Evolutionary conservation across 2,329 filamentous ascomycete genomes (phyloP).

Genomic region (Pseudogymnoascus sp.): DNA sequence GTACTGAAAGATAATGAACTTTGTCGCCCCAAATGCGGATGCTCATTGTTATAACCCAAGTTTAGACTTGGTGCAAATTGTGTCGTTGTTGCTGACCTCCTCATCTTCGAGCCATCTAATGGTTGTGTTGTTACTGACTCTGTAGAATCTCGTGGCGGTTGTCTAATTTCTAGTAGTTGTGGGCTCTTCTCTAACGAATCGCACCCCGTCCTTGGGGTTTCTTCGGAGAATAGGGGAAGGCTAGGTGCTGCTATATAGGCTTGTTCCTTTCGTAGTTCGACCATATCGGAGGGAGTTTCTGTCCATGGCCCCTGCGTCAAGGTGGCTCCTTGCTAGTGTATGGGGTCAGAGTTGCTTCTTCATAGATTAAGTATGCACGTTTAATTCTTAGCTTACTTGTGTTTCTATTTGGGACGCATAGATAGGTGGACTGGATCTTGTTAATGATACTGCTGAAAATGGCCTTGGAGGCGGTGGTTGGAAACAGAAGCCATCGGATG

Average conservation of each 20-base stretch:
- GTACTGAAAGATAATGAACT: background rate
- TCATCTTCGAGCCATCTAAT: background rate
- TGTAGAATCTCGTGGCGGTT: background rate
- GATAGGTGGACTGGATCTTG: constrained; percentile 6
- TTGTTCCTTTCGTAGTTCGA: background rate
- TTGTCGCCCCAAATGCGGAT: background rate
- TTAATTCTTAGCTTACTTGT: constrained; percentile 14
- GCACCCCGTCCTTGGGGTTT: background rate
- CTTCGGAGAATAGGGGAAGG: background rate
- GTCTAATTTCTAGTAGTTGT: background rate
- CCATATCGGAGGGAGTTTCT: background rate
- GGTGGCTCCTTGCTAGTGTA: background rate
- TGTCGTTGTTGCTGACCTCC: background rate
- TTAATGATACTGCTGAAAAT: background rate
- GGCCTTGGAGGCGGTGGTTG: constrained; percentile 15
- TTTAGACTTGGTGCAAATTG: background rate
- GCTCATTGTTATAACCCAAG: background rate
- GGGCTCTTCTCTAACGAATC: background rate
- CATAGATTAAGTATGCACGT: background rate
- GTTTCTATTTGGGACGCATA: constrained; percentile 17
- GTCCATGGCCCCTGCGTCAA: background rate
- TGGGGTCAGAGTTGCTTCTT: background rate
- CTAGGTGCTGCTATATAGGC: background rate
- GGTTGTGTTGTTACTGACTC: background rate
- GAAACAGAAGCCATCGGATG: background rate